Conservation (phyloP, 345 rosid species). For the Aegle marmelos region DNA sequence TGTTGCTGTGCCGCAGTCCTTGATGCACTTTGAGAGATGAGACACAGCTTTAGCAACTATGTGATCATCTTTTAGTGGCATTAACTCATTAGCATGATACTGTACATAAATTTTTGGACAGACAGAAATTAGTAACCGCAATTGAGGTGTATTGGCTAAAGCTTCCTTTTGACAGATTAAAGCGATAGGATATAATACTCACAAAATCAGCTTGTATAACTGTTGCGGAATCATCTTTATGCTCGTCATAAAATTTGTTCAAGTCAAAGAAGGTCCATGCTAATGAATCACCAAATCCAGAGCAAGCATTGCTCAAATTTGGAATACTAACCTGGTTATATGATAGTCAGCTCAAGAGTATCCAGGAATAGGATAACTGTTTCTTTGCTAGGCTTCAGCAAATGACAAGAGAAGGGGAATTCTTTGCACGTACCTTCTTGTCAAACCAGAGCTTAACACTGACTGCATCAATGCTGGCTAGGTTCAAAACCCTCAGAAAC, state of each 20-base stretch:
- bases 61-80: constrained; percentile 40
- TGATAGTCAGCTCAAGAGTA: not conserved
- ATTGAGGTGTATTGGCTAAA: not conserved
- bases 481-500: constrained; percentile 55
- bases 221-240: constrained; percentile 33
- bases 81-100: constrained; percentile 52
- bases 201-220: constrained; percentile 53
- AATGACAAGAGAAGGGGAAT: not conserved
- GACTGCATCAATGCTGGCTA: constrained; percentile 42
- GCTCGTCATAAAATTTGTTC: constrained; percentile 45
- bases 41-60: constrained; percentile 35
- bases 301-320: constrained; percentile 45
- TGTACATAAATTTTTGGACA: constrained; percentile 14
- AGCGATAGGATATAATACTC: constrained; percentile 12
- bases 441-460: constrained; percentile 44
- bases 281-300: constrained; percentile 40
- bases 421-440: constrained; percentile 36
- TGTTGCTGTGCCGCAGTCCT: constrained; percentile 33
- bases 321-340: constrained; percentile 45
- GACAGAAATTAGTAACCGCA: not conserved
- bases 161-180: not conserved
- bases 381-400: not conserved
- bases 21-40: constrained; percentile 40
- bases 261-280: constrained; percentile 59
- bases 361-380: not conserved